Evolutionary conservation across 139 green algal genomes (phyloP), one percentile per base, ranked within the genome.

Genomic region (Chlamydomonas sp.): DNA sequence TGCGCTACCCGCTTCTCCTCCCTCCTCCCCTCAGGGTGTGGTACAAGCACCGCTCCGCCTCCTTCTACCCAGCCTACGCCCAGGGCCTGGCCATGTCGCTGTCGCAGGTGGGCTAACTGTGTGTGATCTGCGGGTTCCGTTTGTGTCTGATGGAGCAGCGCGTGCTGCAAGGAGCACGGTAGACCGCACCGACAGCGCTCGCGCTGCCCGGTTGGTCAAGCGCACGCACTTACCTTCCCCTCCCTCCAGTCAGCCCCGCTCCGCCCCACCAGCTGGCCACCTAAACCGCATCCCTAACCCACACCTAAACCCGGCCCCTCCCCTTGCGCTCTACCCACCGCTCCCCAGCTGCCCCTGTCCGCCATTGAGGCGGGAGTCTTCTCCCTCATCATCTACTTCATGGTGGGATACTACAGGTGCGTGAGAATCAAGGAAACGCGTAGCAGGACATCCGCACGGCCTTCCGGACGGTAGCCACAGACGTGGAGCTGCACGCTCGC

Each of bases 371-470:
- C 74, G 2, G 63, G 49, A 1, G 59, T 83, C 60, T 92, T 87
- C 80, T 83, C 72, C 0, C 12, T 92, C 63, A 84, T 92, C 79
- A 90, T 88, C 10, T 92, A 92, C 89, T 92, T 90, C 85, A 88
- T 92, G 85, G 78, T 71, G 4, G 79, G 79, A 2, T 85, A 80
- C n/a, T 79, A 80, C 77, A 66, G n/a, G 77, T 74, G 61, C 6
- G 71, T 10, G 2, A 5, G 2, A 18, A 4, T 66, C 59, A 4
- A 20, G 76, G 58, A 20, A n/a, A n/a, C n/a, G n/a, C n/a, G n/a
- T n/a, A n/a, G n/a, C n/a, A n/a, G n/a, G n/a, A n/a, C n/a, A n/a
- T n/a, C n/a, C n/a, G n/a, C n/a, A n/a, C n/a, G n/a, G n/a, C n/a
- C n/a, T n/a, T n/a, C n/a, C n/a, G n/a, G n/a, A n/a, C n/a, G n/a